phyloP scores from a whole-genome alignment of 805 yeast species.

The Kregervanrija fluxuum region DNA sequence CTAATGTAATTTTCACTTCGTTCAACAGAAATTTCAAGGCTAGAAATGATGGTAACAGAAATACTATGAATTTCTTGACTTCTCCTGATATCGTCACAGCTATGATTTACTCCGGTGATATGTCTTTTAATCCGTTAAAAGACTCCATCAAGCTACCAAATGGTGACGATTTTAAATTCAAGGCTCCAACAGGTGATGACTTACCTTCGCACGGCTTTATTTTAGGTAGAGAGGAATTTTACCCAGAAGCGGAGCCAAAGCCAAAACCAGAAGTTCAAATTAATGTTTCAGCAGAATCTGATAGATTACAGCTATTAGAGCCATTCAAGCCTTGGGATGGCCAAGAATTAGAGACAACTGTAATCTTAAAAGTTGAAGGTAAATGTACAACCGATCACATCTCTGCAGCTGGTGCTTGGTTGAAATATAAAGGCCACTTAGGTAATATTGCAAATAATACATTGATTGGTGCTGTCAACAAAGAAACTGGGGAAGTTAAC shows the following conservation, averaged over 20 bases:
- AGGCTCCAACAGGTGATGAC: slow-evolving; percentile 85
- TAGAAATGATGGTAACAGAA: slow-evolving; percentile 97
- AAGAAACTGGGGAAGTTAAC: slow-evolving; percentile 95
- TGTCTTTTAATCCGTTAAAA: slow-evolving; percentile 92
- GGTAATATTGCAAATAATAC: slow-evolving; percentile 95
- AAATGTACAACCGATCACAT: slow-evolving; percentile 98
- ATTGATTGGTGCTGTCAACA: slow-evolving; percentile 92
- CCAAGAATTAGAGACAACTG: slow-evolving; percentile 67
- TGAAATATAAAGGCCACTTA: slow-evolving; percentile 95
- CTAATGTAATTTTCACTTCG: slow-evolving; percentile 94
- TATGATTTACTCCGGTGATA: slow-evolving; percentile 91
- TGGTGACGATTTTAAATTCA: slow-evolving; percentile 84
- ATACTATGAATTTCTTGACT: slow-evolving; percentile 93
- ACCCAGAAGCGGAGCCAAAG: slow-evolving; percentile 49
- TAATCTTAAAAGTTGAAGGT: slow-evolving; percentile 88
- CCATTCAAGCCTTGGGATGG: slow-evolving; percentile 88
- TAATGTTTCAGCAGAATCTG: slow-evolving; percentile 72
- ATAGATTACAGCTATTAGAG: slow-evolving; percentile 82
- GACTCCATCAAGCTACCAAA: slow-evolving; percentile 82
- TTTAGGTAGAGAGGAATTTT: slow-evolving; percentile 60
- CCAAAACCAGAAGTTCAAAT: slow-evolving; percentile 46
- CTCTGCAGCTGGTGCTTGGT: slow-evolving; percentile 98
- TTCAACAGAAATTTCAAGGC: slow-evolving; percentile 98
- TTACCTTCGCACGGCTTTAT: slow-evolving; percentile 88
- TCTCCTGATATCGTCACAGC: slow-evolving; percentile 96